Percentiles rank a stretch among this genome's conserved stretches.
Conservation (phyloP, 2,329 filamentous ascomycete species). For the Mycosphaerella sp. region DNA sequence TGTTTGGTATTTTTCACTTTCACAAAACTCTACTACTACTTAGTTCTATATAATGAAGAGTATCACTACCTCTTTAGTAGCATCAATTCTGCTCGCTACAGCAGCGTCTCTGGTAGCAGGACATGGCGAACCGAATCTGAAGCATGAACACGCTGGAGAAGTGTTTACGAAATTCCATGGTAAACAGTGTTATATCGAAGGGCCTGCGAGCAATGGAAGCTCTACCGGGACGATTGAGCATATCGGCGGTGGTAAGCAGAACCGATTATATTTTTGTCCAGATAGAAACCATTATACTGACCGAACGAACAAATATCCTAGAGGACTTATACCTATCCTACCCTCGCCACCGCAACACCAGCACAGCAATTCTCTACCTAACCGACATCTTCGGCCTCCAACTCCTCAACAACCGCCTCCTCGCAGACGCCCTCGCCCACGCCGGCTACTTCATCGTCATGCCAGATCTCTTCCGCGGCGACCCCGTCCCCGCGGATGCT, state of each 20-base stretch:
- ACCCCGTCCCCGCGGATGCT: constrained; percentile 28
- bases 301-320: not conserved
- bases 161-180: constrained; percentile 15
- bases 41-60: too few relatives aligned
- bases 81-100: constrained; percentile 11
- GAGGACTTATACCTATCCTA: constrained; percentile 23
- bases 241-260: constrained; percentile 15
- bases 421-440: constrained; percentile 33
- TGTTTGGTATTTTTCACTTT: too few relatives aligned
- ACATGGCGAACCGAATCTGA: constrained; percentile 16
- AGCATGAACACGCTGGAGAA: constrained; percentile 21
- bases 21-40: too few relatives aligned
- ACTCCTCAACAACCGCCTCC: constrained; percentile 31
- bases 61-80: not conserved
- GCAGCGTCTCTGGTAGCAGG: constrained; percentile 9
- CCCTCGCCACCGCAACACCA: constrained; percentile 12
- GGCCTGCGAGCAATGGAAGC: constrained; percentile 17
- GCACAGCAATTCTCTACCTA: constrained; percentile 30
- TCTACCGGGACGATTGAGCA: constrained; percentile 16
- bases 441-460: constrained; percentile 32
- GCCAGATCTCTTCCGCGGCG: constrained; percentile 35
- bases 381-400: constrained; percentile 35
- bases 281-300: too few relatives aligned
- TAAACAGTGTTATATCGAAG: constrained; percentile 13
- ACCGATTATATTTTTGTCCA: not conserved